Conservation (phyloP, 495 filamentous ascomycete species). For the Xylaria longipes region DNA sequence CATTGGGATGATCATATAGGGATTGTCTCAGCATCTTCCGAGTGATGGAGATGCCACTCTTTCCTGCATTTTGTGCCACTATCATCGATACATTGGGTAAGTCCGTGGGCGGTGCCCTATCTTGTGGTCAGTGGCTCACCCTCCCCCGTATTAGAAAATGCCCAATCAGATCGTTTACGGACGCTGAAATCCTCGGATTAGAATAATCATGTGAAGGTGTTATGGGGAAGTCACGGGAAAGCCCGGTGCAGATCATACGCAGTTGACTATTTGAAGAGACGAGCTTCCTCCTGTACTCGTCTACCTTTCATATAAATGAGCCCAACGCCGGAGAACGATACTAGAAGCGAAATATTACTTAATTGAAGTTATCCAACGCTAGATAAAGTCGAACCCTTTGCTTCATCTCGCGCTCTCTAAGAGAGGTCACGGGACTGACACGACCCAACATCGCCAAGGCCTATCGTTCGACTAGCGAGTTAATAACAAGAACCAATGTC, state of each 20-base stretch:
- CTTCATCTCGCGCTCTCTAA: background rate
- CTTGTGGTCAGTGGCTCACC: constrained; percentile 4
- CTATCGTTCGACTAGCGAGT: background rate
- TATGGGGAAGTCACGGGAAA: constrained; percentile 1
- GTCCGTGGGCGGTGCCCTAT: background rate
- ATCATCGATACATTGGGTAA: background rate
- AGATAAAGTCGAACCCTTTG: background rate
- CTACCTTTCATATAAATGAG: background rate
- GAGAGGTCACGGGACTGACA: background rate
- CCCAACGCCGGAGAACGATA: background rate
- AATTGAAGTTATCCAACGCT: background rate
- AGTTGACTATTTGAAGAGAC: constrained; percentile 13
- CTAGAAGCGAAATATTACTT: background rate
- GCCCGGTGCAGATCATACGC: constrained; percentile 1
- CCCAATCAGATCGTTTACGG: constrained; percentile 14
- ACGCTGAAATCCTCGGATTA: constrained; percentile 11
- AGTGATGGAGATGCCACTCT: background rate
- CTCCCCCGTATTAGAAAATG: background rate
- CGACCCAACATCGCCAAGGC: background rate
- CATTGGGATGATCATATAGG: background rate
- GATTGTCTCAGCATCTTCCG: background rate
- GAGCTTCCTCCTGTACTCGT: background rate
- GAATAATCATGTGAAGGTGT: constrained; percentile 15
- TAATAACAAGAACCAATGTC: background rate
- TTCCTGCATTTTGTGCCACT: background rate